A percentile compares a stretch with the other conserved stretches of the same genome.
These are phyloP conservation scores for Spiraea crenata DNA, from an alignment of 331 rosid species.

Conservation along the genomic window DNA sequence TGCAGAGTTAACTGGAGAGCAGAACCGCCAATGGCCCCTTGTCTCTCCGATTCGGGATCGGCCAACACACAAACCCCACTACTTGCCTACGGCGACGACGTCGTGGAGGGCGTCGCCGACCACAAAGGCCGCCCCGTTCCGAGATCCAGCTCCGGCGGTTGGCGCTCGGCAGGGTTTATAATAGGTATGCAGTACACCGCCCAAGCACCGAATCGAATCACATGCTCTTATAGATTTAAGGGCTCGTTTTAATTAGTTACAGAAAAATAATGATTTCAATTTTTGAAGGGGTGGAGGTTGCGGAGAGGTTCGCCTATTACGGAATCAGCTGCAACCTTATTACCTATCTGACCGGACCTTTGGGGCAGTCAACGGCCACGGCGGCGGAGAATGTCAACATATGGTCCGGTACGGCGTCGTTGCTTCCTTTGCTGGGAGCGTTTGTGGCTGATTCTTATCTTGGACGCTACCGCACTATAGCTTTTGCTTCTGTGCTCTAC, in stretches of 20 bases:
- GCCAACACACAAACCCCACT: constrained; percentile 15
- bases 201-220: too few species aligned
- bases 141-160: constrained; percentile 32
- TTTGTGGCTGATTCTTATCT: constrained; percentile 48
- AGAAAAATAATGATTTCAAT: neutral
- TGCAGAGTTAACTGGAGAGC: too few species aligned
- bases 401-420: constrained; percentile 43
- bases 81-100: constrained; percentile 2
- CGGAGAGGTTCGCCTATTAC: constrained; percentile 44
- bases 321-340: constrained; percentile 47
- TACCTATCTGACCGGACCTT: constrained; percentile 39
- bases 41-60: too few species aligned
- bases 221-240: too few species aligned
- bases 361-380: constrained; percentile 40
- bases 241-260: neutral
- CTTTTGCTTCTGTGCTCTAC: constrained; percentile 35
- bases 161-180: constrained; percentile 37
- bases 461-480: constrained; percentile 47
- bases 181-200: constrained; percentile 12
- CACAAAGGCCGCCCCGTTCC: constrained; percentile 22
- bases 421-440: constrained; percentile 49
- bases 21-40: too few species aligned
- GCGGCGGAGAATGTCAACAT: constrained; percentile 48
- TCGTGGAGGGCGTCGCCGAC: constrained; percentile 30
- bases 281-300: constrained; percentile 39